Evolutionary conservation across 2,329 filamentous ascomycete species (phyloP), one percentile per base, ranked within the genome.

Genomic region (Microdochium nivale): DNA sequence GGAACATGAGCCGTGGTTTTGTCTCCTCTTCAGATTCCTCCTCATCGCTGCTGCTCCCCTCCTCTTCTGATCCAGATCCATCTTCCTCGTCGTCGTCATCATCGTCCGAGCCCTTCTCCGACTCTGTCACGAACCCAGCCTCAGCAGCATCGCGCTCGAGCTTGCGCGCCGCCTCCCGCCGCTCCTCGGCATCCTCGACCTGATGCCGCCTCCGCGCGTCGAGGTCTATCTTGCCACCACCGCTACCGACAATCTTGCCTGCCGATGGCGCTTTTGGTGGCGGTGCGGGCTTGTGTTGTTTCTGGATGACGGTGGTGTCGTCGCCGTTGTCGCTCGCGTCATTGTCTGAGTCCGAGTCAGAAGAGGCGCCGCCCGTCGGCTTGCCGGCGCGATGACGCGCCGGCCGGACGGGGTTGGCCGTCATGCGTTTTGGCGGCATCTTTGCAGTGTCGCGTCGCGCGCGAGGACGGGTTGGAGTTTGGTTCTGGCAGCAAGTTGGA

Each of bases 381-480:
- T 96, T 97, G 58, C 94, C 92, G 16, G 92, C 86, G 53, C 90
- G 84, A 62, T 96, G 87, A 52, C 94, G 87, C 59, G 84, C 81
- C 24, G 90, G 88, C 66, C 84, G 84, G 53, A 86, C 72, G 3
- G 89, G 90, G 64, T 96, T 96, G 56, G 91, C 90, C 56, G 92
- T 97, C 88, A 97, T 96, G 63, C 88, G 87, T 67, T 88, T 90
- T 13, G 85, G 82, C 55, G 87, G 84, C 78, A 80, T 81, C 32
- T 47, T 62, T 23, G 30, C n/a, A 43, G 21, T 52, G 30, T 30
- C 7, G 13, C 4, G 3, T 44, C 40, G 13, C 40, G 21, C 27
- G 27, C 27, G 5, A 30, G 27, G 5, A 5, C 27, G 27, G 11
- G 27, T 30, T 11, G 27, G 27, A 30, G 5, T 11, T 5, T 5